Conservation (phyloP, 305 asterid genomes). For the Salvia sclarea region DNA sequence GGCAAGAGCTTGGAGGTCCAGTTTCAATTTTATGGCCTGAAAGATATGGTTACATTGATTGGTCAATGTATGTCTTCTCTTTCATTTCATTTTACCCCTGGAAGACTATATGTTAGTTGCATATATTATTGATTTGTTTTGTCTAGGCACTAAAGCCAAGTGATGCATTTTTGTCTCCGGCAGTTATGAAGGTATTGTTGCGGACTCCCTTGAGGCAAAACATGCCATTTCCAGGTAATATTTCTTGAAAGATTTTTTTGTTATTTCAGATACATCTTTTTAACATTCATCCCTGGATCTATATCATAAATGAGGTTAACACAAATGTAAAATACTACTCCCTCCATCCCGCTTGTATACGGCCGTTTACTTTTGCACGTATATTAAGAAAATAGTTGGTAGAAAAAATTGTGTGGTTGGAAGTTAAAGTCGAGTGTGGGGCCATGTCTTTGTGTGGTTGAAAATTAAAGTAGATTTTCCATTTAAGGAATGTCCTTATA, state of each 20-base stretch:
- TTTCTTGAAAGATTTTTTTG: background rate
- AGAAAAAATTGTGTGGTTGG: too few species aligned
- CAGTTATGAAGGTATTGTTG: constrained; percentile 89
- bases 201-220: constrained; percentile 83
- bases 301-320: background rate
- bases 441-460: too few species aligned
- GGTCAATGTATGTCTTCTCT: constrained; percentile 79
- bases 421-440: too few species aligned
- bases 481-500: too few species aligned
- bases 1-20: constrained; percentile 83
- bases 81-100: constrained; percentile 34
- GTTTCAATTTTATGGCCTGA: constrained; percentile 72
- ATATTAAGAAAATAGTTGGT: too few species aligned
- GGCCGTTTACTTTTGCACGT: too few species aligned
- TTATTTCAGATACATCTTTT: constrained; percentile 5
- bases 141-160: constrained; percentile 29
- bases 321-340: background rate
- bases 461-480: too few species aligned
- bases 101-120: constrained; percentile 28
- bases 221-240: constrained; percentile 73
- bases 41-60: constrained; percentile 73
- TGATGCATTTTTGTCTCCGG: constrained; percentile 42
- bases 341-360: too few species aligned
- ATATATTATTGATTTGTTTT: constrained; percentile 23
- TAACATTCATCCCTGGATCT: background rate